Base-by-base conservation (phyloP, 495 filamentous ascomycete species). In the Penicillium verhagenii region DNA sequence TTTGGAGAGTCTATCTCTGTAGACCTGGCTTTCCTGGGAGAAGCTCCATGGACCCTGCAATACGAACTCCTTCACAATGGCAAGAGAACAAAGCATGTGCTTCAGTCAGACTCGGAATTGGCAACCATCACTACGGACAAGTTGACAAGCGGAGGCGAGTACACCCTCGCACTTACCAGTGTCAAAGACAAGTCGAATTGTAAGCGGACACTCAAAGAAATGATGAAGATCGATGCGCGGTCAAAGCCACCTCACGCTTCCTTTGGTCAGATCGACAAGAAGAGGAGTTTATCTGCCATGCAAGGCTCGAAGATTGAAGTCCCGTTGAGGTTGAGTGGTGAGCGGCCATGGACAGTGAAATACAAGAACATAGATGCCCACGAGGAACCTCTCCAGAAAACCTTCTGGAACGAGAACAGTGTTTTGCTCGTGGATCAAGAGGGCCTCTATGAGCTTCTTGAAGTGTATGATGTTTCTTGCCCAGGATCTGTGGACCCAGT, bases 51-150 rank as follows among this genome's bases (percentile, higher is more conserved):
- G 78, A 87, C 74, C n/a, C 67, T 98, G 7, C 90, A 96, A 59
- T 98, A 96, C 72, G 94, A 97, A 65, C 72, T 97, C 25, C 80
- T 96, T n/a, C 89, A 97, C 66, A 86, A 88, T 54, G 91, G 92
- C 29, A 96, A 89, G 72, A 82, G 90, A 47, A 84, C 79, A 21
- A 86, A 88, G 43, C 76, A 86, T 55, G 80, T 79, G 20, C 75
- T 84, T n/a, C 74, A 82, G 7, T 80, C 95, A 38, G 74, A 84
- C 13, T 75, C 72, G 11, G 69, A 79, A 19, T 59, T 77, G 16
- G 83, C 85, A 52, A 86, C 78, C 21, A 91, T 98, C 63, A 78
- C 79, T 24, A 97, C 92, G 0, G 79, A 86, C 2, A 78, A 81
- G 24, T 72, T 98, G 25, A 75, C 75, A 3, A 82, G 83, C 53